Evolutionary conservation across 768 basidiomycete species (phyloP).

Genomic region (Paxillus involutus): DNA sequence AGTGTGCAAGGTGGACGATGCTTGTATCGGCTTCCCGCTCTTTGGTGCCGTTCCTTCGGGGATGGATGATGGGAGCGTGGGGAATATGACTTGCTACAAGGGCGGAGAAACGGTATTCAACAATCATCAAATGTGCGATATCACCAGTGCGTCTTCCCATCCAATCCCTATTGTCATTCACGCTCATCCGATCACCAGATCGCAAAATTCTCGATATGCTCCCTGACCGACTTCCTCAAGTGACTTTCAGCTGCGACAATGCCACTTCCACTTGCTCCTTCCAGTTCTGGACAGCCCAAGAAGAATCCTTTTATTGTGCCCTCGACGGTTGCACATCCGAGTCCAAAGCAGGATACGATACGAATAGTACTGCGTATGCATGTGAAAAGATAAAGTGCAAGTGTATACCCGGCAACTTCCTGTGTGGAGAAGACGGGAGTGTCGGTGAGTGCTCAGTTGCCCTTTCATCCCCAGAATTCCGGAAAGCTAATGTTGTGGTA

Average conservation of each 20-base stretch:
- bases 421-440: slow-evolving; percentile 94
- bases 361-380: slow-evolving; percentile 72
- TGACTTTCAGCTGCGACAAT: slow-evolving; percentile 90
- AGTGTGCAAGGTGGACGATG: slow-evolving; percentile 86
- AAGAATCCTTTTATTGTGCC: slow-evolving; percentile 95
- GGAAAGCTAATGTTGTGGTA: not conserved
- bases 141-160: slow-evolving; percentile 73
- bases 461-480: not conserved
- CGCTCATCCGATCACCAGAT: slow-evolving; percentile 46
- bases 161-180: not conserved
- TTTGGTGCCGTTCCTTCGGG: slow-evolving; percentile 38
- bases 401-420: slow-evolving; percentile 91
- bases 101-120: slow-evolving; percentile 92
- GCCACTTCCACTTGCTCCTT: slow-evolving; percentile 72
- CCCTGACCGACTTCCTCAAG: slow-evolving; percentile 87
- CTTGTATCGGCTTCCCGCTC: slow-evolving; percentile 81
- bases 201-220: slow-evolving; percentile 94
- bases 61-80: slow-evolving; percentile 39
- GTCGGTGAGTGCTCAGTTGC: slow-evolving; percentile 59
- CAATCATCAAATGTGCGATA: slow-evolving; percentile 97
- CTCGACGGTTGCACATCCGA: slow-evolving; percentile 66
- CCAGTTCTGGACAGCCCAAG: slow-evolving; percentile 96
- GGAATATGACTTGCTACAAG: slow-evolving; percentile 91
- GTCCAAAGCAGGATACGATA: slow-evolving; percentile 50
- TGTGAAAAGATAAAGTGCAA: slow-evolving; percentile 87